Conservation (phyloP, 2,329 filamentous ascomycete genomes). For the Fusarium marasasianum region DNA sequence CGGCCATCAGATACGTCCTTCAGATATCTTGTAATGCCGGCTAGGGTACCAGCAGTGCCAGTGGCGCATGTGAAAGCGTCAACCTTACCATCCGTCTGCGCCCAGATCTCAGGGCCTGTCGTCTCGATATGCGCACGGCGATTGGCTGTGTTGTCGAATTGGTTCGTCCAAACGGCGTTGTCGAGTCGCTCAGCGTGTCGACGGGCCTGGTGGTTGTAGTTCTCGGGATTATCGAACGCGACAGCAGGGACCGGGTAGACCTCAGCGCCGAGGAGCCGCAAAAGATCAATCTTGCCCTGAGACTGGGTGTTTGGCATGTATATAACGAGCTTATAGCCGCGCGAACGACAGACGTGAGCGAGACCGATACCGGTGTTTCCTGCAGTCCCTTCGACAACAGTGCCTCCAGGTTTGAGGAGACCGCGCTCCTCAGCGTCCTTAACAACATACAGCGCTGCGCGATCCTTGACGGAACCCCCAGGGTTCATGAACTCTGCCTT, state of each 20-base stretch:
- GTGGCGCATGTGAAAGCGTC: slow-evolving; percentile 97
- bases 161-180: slow-evolving; percentile 97
- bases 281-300: slow-evolving; percentile 94
- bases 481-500: slow-evolving; percentile 99
- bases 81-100: slow-evolving; percentile 84
- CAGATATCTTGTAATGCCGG: slow-evolving; percentile 86
- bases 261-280: slow-evolving; percentile 90
- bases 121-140: slow-evolving; percentile 94
- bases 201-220: slow-evolving; percentile 97
- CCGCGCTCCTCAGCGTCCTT: slow-evolving; percentile 92
- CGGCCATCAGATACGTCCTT: slow-evolving; percentile 82
- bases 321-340: slow-evolving; percentile 94
- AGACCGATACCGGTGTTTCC: slow-evolving; percentile 98
- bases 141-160: slow-evolving; percentile 98
- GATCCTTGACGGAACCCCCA: slow-evolving; percentile 94
- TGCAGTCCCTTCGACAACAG: slow-evolving; percentile 95
- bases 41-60: slow-evolving; percentile 90
- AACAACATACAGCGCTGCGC: slow-evolving; percentile 92
- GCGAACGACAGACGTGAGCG: slow-evolving; percentile 92
- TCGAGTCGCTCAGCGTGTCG: slow-evolving; percentile 87
- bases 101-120: slow-evolving; percentile 97
- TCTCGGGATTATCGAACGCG: slow-evolving; percentile 91
- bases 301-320: slow-evolving; percentile 99
- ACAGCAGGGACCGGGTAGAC: slow-evolving; percentile 97
- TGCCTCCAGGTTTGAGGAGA: slow-evolving; percentile 83